Percentiles rank a stretch among this genome's conserved stretches.
Evolutionary conservation across 2,329 filamentous ascomycete species (phyloP).

Genomic region (Aspergillus sp.): DNA sequence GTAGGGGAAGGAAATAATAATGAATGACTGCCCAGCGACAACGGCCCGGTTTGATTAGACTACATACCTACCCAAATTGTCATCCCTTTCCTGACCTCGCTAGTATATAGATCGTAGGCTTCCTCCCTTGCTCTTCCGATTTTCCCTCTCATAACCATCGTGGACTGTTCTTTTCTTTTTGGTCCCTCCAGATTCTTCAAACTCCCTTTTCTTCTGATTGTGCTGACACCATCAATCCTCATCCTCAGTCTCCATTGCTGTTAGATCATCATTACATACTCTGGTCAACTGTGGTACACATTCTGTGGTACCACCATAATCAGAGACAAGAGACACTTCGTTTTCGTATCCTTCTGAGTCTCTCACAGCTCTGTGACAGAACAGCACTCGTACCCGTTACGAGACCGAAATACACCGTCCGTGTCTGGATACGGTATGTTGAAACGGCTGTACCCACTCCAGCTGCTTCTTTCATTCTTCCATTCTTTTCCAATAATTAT

Average conservation of each 20-base stretch:
- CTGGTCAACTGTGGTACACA: background rate
- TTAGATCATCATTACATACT: constrained; percentile 19
- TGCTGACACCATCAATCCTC: constrained; percentile 7
- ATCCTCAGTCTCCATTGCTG: constrained; percentile 8
- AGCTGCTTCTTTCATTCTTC: constrained; percentile 15
- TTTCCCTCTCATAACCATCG: background rate
- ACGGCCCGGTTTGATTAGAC: constrained; percentile 16
- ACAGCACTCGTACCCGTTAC: constrained; percentile 7
- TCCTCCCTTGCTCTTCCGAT: constrained; percentile 2
- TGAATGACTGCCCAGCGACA: constrained; percentile 13
- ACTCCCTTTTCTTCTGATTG: no score
- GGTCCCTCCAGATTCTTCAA: background rate
- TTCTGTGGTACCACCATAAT: background rate
- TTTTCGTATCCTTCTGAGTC: background rate
- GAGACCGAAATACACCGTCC: background rate
- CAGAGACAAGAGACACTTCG: background rate
- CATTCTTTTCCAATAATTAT: background rate
- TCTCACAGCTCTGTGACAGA: constrained; percentile 2
- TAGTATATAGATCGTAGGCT: constrained; percentile 19
- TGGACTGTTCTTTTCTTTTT: background rate
- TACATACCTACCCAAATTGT: constrained; percentile 10
- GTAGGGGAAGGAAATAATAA: background rate
- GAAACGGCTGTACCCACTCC: constrained; percentile 17
- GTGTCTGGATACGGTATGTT: constrained; percentile 10
- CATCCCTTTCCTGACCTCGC: constrained; percentile 16